These are phyloP conservation scores for Mycena pura DNA, from an alignment of 768 basidiomycete genomes.

Conservation along the genomic window DNA sequence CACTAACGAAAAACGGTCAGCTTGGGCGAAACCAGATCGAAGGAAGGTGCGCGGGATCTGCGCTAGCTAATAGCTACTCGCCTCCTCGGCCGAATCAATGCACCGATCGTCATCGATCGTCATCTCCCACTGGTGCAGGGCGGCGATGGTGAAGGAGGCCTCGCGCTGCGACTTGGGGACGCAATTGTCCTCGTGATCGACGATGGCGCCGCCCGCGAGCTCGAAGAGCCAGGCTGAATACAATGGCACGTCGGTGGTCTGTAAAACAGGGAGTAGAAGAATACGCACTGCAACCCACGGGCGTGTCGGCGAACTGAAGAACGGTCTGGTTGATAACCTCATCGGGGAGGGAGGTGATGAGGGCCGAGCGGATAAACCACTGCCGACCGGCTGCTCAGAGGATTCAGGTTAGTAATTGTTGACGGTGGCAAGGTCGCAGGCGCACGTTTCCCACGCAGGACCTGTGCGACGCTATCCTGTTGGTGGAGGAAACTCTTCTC, in stretches of 20 bases:
- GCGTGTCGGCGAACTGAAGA: conserved; percentile 78
- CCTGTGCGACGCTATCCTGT: conserved; percentile 91
- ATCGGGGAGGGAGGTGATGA: conserved; percentile 86
- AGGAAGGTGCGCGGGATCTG: no score
- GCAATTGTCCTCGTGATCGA: conserved; percentile 75
- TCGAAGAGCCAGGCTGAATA: conserved; percentile 89
- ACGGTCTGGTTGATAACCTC: conserved; percentile 88
- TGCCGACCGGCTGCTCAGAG: conserved; percentile 76
- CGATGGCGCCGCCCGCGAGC: conserved; percentile 81
- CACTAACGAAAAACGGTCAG: conserved; percentile 55
- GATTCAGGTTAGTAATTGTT: background rate
- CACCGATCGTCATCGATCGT: conserved; percentile 82
- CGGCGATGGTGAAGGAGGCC: conserved; percentile 84
- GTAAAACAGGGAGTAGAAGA: conserved; percentile 25
- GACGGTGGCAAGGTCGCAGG: background rate
- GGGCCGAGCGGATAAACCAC: conserved; percentile 90
- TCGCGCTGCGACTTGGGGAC: conserved; percentile 81
- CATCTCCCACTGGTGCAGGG: conserved; percentile 93
- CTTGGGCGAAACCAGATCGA: no score
- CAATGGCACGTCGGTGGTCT: background rate
- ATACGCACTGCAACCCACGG: conserved; percentile 86
- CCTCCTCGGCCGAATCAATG: conserved; percentile 82
- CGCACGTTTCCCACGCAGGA: conserved; percentile 81
- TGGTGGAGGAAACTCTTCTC: conserved; percentile 91
- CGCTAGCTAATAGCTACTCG: no score